Evolutionary conservation across 2,329 filamentous ascomycete genomes (phyloP).

Genomic region (Aspergillus pseudonomiae): DNA sequence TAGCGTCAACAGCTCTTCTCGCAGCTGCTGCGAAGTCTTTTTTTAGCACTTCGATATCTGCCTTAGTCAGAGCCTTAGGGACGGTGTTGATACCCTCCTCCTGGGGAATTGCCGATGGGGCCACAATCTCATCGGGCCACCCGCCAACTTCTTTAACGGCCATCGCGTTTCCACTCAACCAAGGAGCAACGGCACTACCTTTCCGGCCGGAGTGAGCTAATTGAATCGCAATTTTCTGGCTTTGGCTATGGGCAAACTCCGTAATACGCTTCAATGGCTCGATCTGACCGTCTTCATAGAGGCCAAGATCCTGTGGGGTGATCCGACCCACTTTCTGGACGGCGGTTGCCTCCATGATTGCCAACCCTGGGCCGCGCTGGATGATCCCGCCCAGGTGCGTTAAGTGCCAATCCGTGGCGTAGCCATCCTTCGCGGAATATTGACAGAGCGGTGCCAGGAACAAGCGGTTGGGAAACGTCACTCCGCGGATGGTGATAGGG

Average conservation of each 20-base stretch:
- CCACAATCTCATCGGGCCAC: conserved; percentile 40
- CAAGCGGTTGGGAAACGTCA: conserved; percentile 57
- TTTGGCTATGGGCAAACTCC: conserved; percentile 79
- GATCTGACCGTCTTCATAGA: conserved; percentile 85
- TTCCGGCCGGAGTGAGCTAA: conserved; percentile 76
- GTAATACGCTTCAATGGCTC: conserved; percentile 68
- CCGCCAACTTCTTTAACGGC: conserved; percentile 58
- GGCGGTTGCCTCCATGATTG: conserved; percentile 76
- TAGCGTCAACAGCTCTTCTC: conserved; percentile 36
- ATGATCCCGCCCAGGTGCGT: conserved; percentile 80
- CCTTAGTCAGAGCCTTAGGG: conserved; percentile 30
- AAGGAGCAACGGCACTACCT: conserved; percentile 60
- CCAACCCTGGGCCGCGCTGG: conserved; percentile 71
- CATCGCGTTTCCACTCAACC: conserved; percentile 35
- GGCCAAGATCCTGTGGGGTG: conserved; percentile 61
- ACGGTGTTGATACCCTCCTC: conserved; percentile 6
- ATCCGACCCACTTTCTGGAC: conserved; percentile 79
- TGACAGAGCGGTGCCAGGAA: conserved; percentile 61
- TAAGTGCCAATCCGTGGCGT: conserved; percentile 78
- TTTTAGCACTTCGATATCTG: conserved; percentile 39
- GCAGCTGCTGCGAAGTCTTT: conserved; percentile 27
- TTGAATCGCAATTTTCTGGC: conserved; percentile 76
- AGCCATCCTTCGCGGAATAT: conserved; percentile 69
- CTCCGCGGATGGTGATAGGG: conserved; percentile 58
- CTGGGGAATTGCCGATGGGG: conserved; percentile 16